Evolutionary conservation across 2,329 filamentous ascomycete species (phyloP), one percentile per base, ranked within the genome.

Genomic region (Fusarium sulawesiense): DNA sequence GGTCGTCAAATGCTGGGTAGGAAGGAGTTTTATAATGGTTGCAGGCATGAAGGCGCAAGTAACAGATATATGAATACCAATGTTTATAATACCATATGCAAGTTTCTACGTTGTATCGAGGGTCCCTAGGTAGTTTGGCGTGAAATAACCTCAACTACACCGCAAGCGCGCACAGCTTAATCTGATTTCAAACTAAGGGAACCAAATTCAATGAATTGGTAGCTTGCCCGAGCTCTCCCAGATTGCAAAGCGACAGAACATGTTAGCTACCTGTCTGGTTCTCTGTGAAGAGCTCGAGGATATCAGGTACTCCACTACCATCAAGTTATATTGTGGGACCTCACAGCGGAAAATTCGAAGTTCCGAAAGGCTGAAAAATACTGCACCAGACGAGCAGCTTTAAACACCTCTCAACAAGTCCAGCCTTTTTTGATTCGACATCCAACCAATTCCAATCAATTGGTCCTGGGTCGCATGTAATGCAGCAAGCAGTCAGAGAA

Each of bases 381-480:
- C 66, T 68, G 46, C 62, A 20, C 47, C 50, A 16, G n/a, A 58
- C 44, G 25, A 48, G 32, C 57, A 56, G 29, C 40, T 45, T 37
- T 61, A 42, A 57, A 48, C 49, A 66, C 45, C 56, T 71, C 64
- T 47, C 62, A 66, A 55, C 56, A 61, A 66, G 45, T 30, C 27
- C 49, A 64, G 49, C 63, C 37, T 56, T 62, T 58, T 29, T 40
- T 21, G 49, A 75, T 50, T 51, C 46, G 64, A 56, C 62, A 66
- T 62, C 61, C 59, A 72, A 49, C 66, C 73, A 69, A 72, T 70
- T 70, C 59, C 49, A 56, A 62, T 64, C 73, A 75, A 73, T 72
- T 74, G 73, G 70, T 42, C 58, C 54, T 61, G 63, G 62, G 47
- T 66, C 61, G 56, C 70, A 76, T 75, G 66, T 66, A 73, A 69